phyloP scores from a whole-genome alignment of 1,139 yeast species.

The Kodamaea ohmeri region DNA sequence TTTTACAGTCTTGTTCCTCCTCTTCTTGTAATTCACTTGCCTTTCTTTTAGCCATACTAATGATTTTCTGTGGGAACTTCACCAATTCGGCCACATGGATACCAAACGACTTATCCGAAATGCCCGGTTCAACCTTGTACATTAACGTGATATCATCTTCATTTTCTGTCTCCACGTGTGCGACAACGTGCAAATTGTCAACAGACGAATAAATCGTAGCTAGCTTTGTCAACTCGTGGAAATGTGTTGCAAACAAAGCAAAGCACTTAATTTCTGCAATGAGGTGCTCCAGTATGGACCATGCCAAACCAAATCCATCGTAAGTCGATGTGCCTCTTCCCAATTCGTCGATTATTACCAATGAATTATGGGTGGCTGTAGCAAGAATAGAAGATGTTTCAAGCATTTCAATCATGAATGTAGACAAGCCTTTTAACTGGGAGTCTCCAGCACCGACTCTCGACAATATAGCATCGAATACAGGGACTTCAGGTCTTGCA shows the following conservation, averaged over 20 bases:
- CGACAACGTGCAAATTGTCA: slow-evolving; percentile 87
- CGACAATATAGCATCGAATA: slow-evolving; percentile 89
- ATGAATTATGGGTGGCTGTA: slow-evolving; percentile 77
- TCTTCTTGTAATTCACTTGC: slow-evolving; percentile 82
- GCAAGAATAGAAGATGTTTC: slow-evolving; percentile 91
- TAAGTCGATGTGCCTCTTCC: slow-evolving; percentile 97
- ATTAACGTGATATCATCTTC: slow-evolving; percentile 76
- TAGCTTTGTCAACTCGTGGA: slow-evolving; percentile 87
- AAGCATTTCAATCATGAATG: slow-evolving; percentile 97
- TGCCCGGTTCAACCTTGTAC: slow-evolving; percentile 89
- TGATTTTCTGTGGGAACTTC: slow-evolving; percentile 82
- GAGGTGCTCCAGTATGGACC: slow-evolving; percentile 90
- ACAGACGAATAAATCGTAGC: slow-evolving; percentile 61
- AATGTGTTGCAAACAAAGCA: slow-evolving; percentile 92
- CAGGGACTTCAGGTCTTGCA: slow-evolving; percentile 65
- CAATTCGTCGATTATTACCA: slow-evolving; percentile 89
- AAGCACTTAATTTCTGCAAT: slow-evolving; percentile 70
- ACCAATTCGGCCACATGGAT: slow-evolving; percentile 97
- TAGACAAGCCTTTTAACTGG: slow-evolving; percentile 91
- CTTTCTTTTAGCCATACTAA: slow-evolving; percentile 92
- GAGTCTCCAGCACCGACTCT: slow-evolving; percentile 99
- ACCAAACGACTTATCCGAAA: slow-evolving; percentile 93
- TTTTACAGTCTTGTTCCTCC: slow-evolving; percentile 40
- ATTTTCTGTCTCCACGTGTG: slow-evolving; percentile 60
- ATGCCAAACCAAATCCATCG: slow-evolving; percentile 96